Conservation (phyloP, 176 grass and related monocot genomes). For the Musa acuminata region DNA sequence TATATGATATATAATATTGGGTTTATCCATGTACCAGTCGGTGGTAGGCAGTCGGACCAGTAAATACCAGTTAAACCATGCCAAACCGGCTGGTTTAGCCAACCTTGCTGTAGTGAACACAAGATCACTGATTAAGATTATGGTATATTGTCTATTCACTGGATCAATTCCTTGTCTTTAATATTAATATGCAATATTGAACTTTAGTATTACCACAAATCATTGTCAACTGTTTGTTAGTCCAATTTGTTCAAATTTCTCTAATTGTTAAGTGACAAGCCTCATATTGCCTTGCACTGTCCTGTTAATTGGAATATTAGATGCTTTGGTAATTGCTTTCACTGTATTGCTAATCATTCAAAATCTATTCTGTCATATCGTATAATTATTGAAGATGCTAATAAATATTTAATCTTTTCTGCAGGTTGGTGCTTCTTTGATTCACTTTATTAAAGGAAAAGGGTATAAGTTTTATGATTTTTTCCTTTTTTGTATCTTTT, state of each 20-base stretch:
- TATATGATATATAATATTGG: too few relatives aligned
- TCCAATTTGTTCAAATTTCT: not conserved
- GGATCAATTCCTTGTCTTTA: too few relatives aligned
- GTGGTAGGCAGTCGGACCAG: too few relatives aligned
- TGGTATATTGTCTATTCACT: too few relatives aligned
- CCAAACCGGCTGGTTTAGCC: too few relatives aligned
- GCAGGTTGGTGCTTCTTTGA: constrained; percentile 63
- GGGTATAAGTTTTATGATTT: constrained; percentile 36
- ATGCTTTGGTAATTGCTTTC: not conserved
- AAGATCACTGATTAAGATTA: too few relatives aligned
- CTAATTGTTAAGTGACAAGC: not conserved
- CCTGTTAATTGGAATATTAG: not conserved
- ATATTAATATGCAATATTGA: too few relatives aligned
- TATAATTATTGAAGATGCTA: not conserved
- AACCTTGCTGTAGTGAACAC: too few relatives aligned
- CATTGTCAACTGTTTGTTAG: not conserved
- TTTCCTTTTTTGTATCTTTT: constrained; percentile 3
- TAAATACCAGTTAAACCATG: too few relatives aligned
- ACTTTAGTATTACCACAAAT: too few relatives aligned
- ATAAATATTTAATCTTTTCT: constrained; percentile 6
- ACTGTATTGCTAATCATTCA: not conserved
- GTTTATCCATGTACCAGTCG: too few relatives aligned
- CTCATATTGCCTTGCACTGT: constrained; percentile 15
- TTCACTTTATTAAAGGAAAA: constrained; percentile 63
- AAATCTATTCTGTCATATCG: not conserved